Evolutionary conservation across 116 monocot species (phyloP), one percentile per base, ranked within the genome.

Genomic region (Posidonia oceanica): DNA sequence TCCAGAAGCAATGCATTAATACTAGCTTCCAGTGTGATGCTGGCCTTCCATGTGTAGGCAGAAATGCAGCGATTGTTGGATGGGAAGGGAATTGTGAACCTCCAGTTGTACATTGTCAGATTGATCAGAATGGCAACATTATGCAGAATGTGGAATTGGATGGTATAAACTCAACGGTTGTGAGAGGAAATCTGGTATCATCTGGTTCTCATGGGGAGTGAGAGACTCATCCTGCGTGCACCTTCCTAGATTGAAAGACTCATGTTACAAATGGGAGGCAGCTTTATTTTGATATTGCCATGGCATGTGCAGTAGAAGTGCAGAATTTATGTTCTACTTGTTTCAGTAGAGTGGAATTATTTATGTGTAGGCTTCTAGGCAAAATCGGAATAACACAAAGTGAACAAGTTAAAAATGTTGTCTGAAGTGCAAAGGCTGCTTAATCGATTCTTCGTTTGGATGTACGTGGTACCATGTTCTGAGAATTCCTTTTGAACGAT

Each of bases 1-100:
- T 78, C 72, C 76, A 78, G 74, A 90, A 77, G 61, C 77, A 77
- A 39, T 90, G 87, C 48, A 72, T 36, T 52, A 59, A 53, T 64
- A 52, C 37, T 38, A 69, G 65, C 68, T 69, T 81, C 56, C 71
- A 74, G 21, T 91, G 91, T 69, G 55, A 76, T 59, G 16, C 61
- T 23, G 52, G 66, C 38, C 13, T 67, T 36, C 80, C 59, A 54
- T 89, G 78, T 41, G 15, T 53, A 54, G 58, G 15, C 38, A 70
- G n/a, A 21, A 73, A 63, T 36, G 39, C 53, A 20, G 75, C 39
- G 7, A 38, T 80, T 20, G 76, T 62, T n/a, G 80, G 80, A 17
- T 70, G 81, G 90, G 82, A 81, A 57, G 69, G 76, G 18, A 75
- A 64, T 18, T 84, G 78, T 68, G 65, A 73, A 54, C 86, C 80